A percentile compares a stretch with the other conserved stretches of the same genome.
Conservation (phyloP, 139 green algal genomes). For the Chlorella sp. region DNA sequence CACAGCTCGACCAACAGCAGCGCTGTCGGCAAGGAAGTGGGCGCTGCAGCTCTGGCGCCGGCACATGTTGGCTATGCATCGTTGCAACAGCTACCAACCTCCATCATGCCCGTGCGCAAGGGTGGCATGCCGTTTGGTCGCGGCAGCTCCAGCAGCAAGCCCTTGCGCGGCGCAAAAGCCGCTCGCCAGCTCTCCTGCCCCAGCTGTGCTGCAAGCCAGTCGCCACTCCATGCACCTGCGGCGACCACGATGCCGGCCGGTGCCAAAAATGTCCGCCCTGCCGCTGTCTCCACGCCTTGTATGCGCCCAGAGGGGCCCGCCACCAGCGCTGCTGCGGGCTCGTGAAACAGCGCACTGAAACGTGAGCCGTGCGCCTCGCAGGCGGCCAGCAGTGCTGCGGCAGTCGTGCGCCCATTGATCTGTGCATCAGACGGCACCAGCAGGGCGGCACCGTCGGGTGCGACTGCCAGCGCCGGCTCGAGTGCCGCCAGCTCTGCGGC, state of each 20-base stretch:
- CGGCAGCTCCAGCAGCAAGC: conserved; percentile 62
- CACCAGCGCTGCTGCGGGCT: background rate
- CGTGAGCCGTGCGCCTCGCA: conserved; percentile 27
- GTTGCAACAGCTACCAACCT: too few relatives aligned
- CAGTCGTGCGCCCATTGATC: conserved; percentile 56
- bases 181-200: conserved; percentile 33
- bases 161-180: conserved; percentile 54
- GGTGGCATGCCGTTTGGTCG: conserved; percentile 44
- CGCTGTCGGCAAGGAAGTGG: too few relatives aligned
- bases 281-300: conserved; percentile 1
- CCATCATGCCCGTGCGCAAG: conserved; percentile 64
- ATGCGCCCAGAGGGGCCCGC: background rate
- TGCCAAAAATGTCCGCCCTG: too few relatives aligned
- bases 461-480: conserved; percentile 3
- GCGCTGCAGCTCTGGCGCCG: too few relatives aligned
- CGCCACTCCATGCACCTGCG: conserved; percentile 63
- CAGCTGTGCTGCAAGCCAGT: conserved; percentile 18
- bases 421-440: conserved; percentile 29
- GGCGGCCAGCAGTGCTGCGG: conserved; percentile 41
- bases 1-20: too few relatives aligned
- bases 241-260: conserved; percentile 65
- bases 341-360: conserved; percentile 19
- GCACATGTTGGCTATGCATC: too few relatives aligned
- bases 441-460: background rate
- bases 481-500: background rate